phyloP scores from a whole-genome alignment of 2,329 filamentous ascomycete species.

The Claviceps monticola region DNA sequence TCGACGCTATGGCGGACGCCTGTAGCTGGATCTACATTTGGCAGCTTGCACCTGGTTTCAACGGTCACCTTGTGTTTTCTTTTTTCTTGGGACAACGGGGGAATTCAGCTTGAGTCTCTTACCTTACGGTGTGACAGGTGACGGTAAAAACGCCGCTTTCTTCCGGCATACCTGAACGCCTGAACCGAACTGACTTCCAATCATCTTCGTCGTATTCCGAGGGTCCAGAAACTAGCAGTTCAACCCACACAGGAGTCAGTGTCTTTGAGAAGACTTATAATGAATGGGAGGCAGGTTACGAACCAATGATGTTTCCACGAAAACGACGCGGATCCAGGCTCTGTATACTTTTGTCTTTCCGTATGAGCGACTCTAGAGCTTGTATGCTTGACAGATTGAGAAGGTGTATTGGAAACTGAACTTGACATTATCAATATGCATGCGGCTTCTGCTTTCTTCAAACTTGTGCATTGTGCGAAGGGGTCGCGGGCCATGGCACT shows the following conservation, averaged over 20 bases:
- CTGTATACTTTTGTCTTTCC: conserved; percentile 31
- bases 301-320: conserved; percentile 57
- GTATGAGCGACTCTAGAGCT: conserved; percentile 43
- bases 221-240: conserved; percentile 41
- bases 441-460: not conserved
- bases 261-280: not conserved
- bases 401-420: conserved; percentile 55
- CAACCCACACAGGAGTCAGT: not conserved
- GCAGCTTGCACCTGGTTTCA: conserved; percentile 46
- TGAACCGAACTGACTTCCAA: conserved; percentile 50
- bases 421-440: not conserved
- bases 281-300: conserved; percentile 8
- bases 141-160: conserved; percentile 30
- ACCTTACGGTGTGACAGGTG: conserved; percentile 52
- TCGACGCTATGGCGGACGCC: conserved; percentile 41
- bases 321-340: conserved; percentile 50
- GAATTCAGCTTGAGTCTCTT: conserved; percentile 15
- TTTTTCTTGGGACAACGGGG: not conserved
- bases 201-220: conserved; percentile 54
- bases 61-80: not conserved
- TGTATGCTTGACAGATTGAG: conserved; percentile 51
- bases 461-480: not conserved
- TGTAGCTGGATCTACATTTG: conserved; percentile 51
- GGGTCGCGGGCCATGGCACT: conserved; percentile 14
- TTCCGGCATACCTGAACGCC: conserved; percentile 19